Evolutionary conservation across 805 yeast genomes (phyloP), one percentile per base, ranked within the genome.

Genomic region (Yueomyces sinensis): DNA sequence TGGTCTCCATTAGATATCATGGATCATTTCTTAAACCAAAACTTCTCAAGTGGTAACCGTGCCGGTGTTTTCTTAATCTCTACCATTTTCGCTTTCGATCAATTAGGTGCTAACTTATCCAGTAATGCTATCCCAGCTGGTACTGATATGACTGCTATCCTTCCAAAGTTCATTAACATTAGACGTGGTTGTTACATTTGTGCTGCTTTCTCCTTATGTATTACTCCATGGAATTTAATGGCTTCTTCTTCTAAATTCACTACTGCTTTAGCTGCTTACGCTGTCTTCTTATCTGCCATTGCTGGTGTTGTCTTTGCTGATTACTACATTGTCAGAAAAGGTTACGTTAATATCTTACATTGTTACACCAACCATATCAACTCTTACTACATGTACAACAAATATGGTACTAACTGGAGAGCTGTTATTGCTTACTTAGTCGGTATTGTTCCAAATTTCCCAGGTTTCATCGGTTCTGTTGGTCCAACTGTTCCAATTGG

Each of bases 1-100:
- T 84, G 95, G 95, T 71, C 79, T 35, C 95, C 95, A 6, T 60
- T 84, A 37, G 93, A 81, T 44, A 82, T 82, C 4, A 62, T 84
- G 44, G 67, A 67, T 13, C 61, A 70, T 33, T 82, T 79, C 49
- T 68, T 84, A 45, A 72, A 72, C 32, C 51, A 63, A 36, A n/a
- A n/a, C n/a, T 47, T 28, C 30, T 53, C 71, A 4, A 37, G 67
- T 1, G 79, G 87, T 19, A 72, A 76, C 40, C 65, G 94, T 42
- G 86, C 78, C 15, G 94, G 93, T 44, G 91, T 77, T 9, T 82
- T 82, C 53, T 64, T 83, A 38, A 74, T 82, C 44, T 63, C 84
- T 3, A 61, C 71, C 33, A 80, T 77, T 0, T 79, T 83, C 54
- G 75, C 80, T 13, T 56, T 80, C 37, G 86, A 86, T 27, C 89